A percentile compares a stretch with the other conserved stretches of the same genome.
phyloP scores from a whole-genome alignment of 371 early-diverging fungal genomes.

The Rhizopus sp. region DNA sequence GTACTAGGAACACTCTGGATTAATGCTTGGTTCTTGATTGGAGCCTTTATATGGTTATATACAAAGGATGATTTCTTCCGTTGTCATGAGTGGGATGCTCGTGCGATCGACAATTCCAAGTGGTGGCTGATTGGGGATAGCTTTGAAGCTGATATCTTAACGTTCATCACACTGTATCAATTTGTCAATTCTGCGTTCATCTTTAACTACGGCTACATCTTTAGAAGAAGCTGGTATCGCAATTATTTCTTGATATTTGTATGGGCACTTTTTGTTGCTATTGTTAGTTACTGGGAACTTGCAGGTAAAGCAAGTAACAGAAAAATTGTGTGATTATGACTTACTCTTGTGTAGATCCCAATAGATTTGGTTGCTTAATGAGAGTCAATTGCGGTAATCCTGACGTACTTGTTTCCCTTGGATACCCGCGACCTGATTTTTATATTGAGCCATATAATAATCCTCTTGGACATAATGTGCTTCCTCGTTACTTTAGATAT shows the following conservation, averaged over 20 bases:
- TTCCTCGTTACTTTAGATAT: constrained; percentile 65
- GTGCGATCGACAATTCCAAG: constrained; percentile 57
- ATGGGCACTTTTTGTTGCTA: constrained; percentile 53
- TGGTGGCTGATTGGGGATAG: constrained; percentile 86
- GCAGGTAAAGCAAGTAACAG: constrained; percentile 39
- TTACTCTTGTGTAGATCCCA: constrained; percentile 53
- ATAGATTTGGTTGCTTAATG: constrained; percentile 67
- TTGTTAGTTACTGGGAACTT: constrained; percentile 65
- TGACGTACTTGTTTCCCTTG: constrained; percentile 44
- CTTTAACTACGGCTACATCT: constrained; percentile 69
- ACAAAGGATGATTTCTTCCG: constrained; percentile 65
- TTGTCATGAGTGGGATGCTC: constrained; percentile 72
- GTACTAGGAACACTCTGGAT: constrained; percentile 67
- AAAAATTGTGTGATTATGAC: not conserved
- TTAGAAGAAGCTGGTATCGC: constrained; percentile 57
- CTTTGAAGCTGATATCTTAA: constrained; percentile 64
- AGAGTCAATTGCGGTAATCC: constrained; percentile 75
- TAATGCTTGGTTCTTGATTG: constrained; percentile 60
- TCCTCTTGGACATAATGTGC: constrained; percentile 68
- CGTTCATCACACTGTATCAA: constrained; percentile 60
- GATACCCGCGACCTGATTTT: constrained; percentile 53
- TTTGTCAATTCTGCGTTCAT: constrained; percentile 63
- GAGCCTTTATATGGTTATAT: constrained; percentile 55
- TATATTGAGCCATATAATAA: constrained; percentile 63
- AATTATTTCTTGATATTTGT: constrained; percentile 63